phyloP scores from a whole-genome alignment of 2,329 filamentous ascomycete genomes.

The Aspergillus jensenii region DNA sequence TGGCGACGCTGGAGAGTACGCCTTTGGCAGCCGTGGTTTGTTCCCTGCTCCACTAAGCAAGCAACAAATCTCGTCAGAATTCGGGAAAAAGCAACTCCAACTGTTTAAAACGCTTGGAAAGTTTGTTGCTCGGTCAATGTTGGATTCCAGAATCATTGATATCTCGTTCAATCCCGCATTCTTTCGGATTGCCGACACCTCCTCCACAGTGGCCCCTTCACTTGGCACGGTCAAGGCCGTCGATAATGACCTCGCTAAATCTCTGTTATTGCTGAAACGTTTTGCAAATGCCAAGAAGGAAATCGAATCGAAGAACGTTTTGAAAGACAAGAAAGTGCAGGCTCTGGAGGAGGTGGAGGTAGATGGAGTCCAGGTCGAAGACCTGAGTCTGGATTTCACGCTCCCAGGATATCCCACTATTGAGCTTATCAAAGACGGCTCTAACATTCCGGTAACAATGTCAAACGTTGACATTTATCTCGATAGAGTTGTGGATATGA shows the following conservation, averaged over 20 bases:
- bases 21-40: slow-evolving; percentile 78
- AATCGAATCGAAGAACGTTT: slow-evolving; percentile 71
- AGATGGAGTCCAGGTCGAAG: slow-evolving; percentile 76
- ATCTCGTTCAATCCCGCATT: slow-evolving; percentile 97
- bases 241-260: slow-evolving; percentile 81
- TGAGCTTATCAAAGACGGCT: slow-evolving; percentile 74
- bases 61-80: slow-evolving; percentile 69
- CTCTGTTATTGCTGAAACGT: slow-evolving; percentile 81
- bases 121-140: slow-evolving; percentile 96
- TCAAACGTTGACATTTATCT: slow-evolving; percentile 89
- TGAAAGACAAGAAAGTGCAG: slow-evolving; percentile 67
- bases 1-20: slow-evolving; percentile 70
- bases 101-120: slow-evolving; percentile 93
- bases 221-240: slow-evolving; percentile 87
- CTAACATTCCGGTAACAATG: slow-evolving; percentile 74
- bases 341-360: slow-evolving; percentile 70
- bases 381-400: slow-evolving; percentile 90
- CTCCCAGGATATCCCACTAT: slow-evolving; percentile 87
- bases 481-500: slow-evolving; percentile 87
- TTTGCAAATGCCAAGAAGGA: slow-evolving; percentile 80
- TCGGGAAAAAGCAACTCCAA: slow-evolving; percentile 83
- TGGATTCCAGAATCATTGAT: slow-evolving; percentile 96
- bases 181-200: slow-evolving; percentile 84
- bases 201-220: slow-evolving; percentile 70
- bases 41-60: slow-evolving; percentile 90